Evolutionary conservation across 73 alveolate genomes (phyloP).

Genomic region (Paramecium caudatum): DNA sequence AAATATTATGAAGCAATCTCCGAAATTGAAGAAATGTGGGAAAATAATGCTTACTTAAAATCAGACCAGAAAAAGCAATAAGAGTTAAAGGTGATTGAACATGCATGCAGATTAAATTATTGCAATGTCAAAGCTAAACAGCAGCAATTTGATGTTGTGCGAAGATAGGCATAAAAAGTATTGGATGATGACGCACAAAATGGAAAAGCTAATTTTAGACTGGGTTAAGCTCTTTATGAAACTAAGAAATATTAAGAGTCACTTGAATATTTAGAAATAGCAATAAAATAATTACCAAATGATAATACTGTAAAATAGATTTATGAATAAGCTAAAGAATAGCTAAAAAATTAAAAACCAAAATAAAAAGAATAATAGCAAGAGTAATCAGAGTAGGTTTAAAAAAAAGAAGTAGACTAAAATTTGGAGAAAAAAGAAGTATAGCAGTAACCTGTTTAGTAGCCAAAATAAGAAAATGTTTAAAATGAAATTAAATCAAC

Average conservation of each 20-base stretch:
- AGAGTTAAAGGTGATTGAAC: slow-evolving; percentile 58
- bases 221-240: slow-evolving; percentile 84
- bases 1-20: slow-evolving; percentile 72
- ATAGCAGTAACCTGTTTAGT: neutral
- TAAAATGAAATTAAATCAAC: neutral
- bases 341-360: neutral
- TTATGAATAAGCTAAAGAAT: neutral
- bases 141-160: slow-evolving; percentile 32
- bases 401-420: neutral
- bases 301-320: neutral
- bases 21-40: slow-evolving; percentile 64
- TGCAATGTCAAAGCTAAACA: slow-evolving; percentile 74
- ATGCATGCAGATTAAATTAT: slow-evolving; percentile 70
- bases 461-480: neutral
- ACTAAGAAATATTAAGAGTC: slow-evolving; percentile 83
- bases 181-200: slow-evolving; percentile 42
- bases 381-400: neutral
- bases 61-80: neutral
- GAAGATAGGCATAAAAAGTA: slow-evolving; percentile 21
- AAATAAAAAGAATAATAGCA: neutral
- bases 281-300: slow-evolving; percentile 68
- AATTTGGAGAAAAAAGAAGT: neutral
- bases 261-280: slow-evolving; percentile 80
- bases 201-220: slow-evolving; percentile 82
- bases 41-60: slow-evolving; percentile 29